Evolutionary conservation across 106 monocot genomes (phyloP).

Genomic region (Phalaenopsis aphrodite): DNA sequence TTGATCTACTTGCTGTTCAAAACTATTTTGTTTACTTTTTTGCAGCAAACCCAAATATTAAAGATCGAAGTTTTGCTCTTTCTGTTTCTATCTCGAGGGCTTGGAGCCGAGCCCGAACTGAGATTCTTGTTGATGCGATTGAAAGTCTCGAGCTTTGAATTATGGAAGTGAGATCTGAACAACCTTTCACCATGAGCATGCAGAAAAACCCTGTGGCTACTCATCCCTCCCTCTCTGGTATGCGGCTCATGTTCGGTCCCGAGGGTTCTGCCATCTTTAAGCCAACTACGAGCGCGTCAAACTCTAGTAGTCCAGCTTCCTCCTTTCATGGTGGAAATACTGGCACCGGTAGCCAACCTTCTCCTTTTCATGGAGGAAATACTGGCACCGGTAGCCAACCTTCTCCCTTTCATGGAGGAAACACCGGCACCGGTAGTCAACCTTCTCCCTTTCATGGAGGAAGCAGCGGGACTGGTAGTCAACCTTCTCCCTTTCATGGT

Average conservation of each 20-base stretch:
- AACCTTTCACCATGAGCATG: slow-evolving; percentile 45
- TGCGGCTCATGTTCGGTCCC: slow-evolving; percentile 59
- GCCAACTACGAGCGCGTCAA: slow-evolving; percentile 21
- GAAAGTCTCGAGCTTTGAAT: slow-evolving; percentile 5
- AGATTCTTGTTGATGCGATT: slow-evolving; percentile 12
- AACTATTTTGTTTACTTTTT: background rate
- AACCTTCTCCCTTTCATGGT: slow-evolving; percentile 21
- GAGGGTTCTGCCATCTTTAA: slow-evolving; percentile 86
- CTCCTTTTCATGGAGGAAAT: slow-evolving; percentile 20
- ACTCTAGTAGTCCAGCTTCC: background rate
- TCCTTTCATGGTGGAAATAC: background rate
- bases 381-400: background rate
- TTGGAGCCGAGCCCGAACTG: slow-evolving; percentile 1
- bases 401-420: slow-evolving; percentile 22
- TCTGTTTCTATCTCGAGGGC: background rate
- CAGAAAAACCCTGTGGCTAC: slow-evolving; percentile 40
- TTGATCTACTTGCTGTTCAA: background rate
- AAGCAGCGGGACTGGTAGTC: background rate
- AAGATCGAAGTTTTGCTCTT: background rate
- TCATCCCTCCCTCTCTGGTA: slow-evolving; percentile 48
- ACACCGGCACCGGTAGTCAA: background rate
- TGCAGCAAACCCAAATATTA: background rate
- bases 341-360: background rate
- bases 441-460: slow-evolving; percentile 22
- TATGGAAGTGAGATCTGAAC: slow-evolving; percentile 92